Evolutionary conservation across 2,329 filamentous ascomycete species (phyloP), one percentile per base, ranked within the genome.

Genomic region (Diaporthe longicolla): DNA sequence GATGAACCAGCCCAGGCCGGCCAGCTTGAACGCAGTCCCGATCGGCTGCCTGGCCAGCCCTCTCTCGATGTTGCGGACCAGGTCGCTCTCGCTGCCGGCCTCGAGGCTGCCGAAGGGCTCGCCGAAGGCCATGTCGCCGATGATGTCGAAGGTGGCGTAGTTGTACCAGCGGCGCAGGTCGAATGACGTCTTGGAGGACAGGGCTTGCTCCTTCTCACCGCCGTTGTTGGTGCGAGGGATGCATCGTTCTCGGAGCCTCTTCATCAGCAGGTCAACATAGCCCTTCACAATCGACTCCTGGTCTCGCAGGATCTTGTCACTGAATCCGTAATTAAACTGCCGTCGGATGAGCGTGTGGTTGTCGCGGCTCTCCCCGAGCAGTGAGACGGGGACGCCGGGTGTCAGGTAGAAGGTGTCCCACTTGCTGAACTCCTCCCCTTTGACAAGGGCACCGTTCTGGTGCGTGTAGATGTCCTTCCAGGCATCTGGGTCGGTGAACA

Each of bases 91-190:
- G 58, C 43, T 35, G 73, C 79, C 80, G 43, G 77, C 76, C 57
- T 79, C 76, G 7, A 84, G 77, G 73, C 80, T 81, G n/a, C 80
- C 80, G 75, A 85, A 86, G 1, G 83, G 81, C 72, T 86, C 83
- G 5, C 84, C 85, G 75, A 87, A 86, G 0, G 84, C 82, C 54
- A 87, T 79, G 72, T 87, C 85, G 35, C 84, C 84, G 58, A 84
- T 80, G 37, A 84, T 78, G 77, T 84, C 84, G 73, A 85, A 84
- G 0, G 82, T 80, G 1, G 80, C 72, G 76, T 79, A 83, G 68
- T 82, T 82, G 76, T 77, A 82, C 81, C 81, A 83, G n/a, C 55
- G 40, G 54, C 74, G 72, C 69, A 76, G 63, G 43, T 76, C 74
- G 50, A 76, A 72, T 1, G 61, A 29, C 15, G 72, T 61, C 10